A percentile compares a stretch with the other conserved stretches of the same genome.
Evolutionary conservation across 164 flowering plant genomes (phyloP).

Genomic region (Tetrastigma voinierianum): DNA sequence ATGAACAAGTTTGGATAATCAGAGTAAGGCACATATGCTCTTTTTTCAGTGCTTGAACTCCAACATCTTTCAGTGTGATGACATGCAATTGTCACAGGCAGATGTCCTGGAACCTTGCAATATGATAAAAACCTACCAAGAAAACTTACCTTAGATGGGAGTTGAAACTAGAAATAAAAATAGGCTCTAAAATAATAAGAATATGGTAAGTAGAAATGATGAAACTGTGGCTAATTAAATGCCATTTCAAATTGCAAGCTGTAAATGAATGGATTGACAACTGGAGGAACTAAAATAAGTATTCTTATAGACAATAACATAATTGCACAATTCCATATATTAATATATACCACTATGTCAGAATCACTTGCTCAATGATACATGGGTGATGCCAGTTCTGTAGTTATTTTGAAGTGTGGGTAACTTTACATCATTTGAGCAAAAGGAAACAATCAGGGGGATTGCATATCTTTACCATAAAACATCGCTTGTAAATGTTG

Average conservation of each 20-base stretch:
- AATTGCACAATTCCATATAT: not conserved
- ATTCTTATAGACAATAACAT: not conserved
- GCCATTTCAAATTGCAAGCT: not conserved
- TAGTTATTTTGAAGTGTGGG: not conserved
- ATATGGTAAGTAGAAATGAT: not conserved
- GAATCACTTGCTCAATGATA: not conserved
- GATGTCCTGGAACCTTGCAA: constrained; percentile 68
- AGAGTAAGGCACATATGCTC: constrained; percentile 53
- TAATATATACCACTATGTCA: not conserved
- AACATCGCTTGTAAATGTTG: constrained; percentile 83
- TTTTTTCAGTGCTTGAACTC: constrained; percentile 60
- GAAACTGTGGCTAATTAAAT: not conserved
- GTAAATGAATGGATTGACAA: not conserved
- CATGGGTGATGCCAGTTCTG: too few relatives aligned
- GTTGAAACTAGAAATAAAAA: not conserved
- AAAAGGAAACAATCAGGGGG: not conserved
- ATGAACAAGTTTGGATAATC: constrained; percentile 71
- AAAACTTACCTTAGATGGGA: constrained; percentile 4
- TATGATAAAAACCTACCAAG: constrained; percentile 65
- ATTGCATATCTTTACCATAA: constrained; percentile 42
- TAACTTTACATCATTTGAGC: not conserved
- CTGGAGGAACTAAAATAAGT: not conserved
- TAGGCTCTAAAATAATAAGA: not conserved
- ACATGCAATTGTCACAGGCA: constrained; percentile 82
- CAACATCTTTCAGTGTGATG: constrained; percentile 83